These are phyloP conservation scores for Podospora anserina DNA, from an alignment of 495 filamentous ascomycete species.

Conservation along the genomic window DNA sequence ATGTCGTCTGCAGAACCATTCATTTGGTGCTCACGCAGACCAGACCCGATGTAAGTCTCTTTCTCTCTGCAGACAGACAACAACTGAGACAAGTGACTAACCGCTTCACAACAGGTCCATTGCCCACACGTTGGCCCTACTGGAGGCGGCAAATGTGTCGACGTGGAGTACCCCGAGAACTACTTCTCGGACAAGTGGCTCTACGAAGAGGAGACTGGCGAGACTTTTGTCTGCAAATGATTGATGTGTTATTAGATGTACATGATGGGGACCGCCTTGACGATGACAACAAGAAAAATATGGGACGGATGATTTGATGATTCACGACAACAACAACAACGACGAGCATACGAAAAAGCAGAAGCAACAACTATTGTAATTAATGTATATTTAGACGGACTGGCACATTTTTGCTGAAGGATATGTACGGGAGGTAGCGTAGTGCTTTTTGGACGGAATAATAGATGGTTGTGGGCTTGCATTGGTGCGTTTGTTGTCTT, in stretches of 20 bases:
- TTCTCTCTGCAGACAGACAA: neutral
- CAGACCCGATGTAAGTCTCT: constrained; percentile 35
- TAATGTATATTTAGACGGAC: neutral
- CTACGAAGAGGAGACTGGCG: constrained; percentile 32
- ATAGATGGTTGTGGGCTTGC: neutral
- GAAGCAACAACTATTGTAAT: neutral
- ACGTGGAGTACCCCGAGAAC: constrained; percentile 27
- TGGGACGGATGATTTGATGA: neutral
- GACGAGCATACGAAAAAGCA: neutral
- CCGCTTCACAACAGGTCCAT: constrained; percentile 29
- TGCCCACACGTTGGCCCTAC: constrained; percentile 41
- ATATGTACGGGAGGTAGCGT: neutral
- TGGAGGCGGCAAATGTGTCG: constrained; percentile 41
- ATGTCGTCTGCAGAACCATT: constrained; percentile 38
- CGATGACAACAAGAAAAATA: neutral
- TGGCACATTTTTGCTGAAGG: neutral
- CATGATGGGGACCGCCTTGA: neutral
- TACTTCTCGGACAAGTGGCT: constrained; percentile 37
- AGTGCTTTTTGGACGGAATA: neutral
- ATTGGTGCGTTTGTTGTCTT: neutral
- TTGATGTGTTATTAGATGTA: neutral
- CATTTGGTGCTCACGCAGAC: constrained; percentile 39
- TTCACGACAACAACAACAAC: neutral
- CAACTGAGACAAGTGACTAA: constrained; percentile 9
- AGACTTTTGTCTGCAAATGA: constrained; percentile 35